Percentiles rank a stretch among this genome's conserved stretches.
Conservation (phyloP, 1,284 basidiomycete species). For the Melampsora medusae region DNA sequence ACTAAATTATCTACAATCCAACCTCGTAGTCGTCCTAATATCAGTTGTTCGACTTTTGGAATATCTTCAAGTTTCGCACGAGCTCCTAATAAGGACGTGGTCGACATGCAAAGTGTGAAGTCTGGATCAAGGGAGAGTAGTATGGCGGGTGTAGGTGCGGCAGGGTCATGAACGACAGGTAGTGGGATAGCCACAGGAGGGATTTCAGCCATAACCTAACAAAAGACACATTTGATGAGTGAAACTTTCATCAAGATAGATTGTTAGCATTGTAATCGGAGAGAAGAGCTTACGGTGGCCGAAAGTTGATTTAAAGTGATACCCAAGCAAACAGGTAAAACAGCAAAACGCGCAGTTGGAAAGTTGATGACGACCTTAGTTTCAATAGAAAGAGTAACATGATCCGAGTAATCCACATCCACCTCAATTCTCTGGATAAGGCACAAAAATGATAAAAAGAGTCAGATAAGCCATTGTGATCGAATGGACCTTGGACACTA, state of each 20-base stretch:
- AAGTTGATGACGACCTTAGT: conserved; percentile 63
- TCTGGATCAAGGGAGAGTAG: conserved; percentile 60
- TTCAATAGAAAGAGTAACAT: conserved; percentile 59
- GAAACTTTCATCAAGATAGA: conserved; percentile 43
- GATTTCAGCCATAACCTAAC: conserved; percentile 39
- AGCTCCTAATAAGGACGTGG: conserved; percentile 60
- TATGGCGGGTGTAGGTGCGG: conserved; percentile 56
- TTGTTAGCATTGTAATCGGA: conserved; percentile 26
- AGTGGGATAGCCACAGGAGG: conserved; percentile 49
- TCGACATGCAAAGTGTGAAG: conserved; percentile 61
- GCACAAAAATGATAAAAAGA: conserved; percentile 2
- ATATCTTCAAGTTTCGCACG: conserved; percentile 63
- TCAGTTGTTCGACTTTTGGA: conserved; percentile 63
- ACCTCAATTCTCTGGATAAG: conserved; percentile 59
- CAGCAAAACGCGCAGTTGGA: conserved; percentile 61
- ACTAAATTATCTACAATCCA: conserved; percentile 60
- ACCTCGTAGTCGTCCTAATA: conserved; percentile 59
- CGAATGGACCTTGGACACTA: not conserved
- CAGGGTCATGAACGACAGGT: conserved; percentile 46
- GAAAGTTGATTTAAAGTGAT: conserved; percentile 61
- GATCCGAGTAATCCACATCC: conserved; percentile 62
- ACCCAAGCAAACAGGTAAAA: conserved; percentile 61
- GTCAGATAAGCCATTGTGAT: not conserved
- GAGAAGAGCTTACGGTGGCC: conserved; percentile 57
- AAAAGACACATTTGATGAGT: conserved; percentile 51